Evolutionary conservation across 2,329 filamentous ascomycete genomes (phyloP).

Genomic region (Colletotrichum tamarilloi): DNA sequence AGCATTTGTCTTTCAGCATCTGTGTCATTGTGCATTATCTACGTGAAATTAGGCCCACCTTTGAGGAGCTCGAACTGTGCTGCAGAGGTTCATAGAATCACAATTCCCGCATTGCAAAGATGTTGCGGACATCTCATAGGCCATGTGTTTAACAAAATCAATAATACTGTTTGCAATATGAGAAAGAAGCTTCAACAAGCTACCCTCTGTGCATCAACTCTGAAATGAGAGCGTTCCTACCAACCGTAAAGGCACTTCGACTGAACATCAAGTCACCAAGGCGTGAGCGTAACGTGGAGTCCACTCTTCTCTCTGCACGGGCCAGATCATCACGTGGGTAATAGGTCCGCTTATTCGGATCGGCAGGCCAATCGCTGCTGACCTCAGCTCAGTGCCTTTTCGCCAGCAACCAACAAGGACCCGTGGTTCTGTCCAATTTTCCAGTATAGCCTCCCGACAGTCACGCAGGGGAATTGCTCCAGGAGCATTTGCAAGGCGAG

Average conservation of each 20-base stretch:
- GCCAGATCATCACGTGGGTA: slow-evolving; percentile 2
- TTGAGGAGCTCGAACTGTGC: background rate
- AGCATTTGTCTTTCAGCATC: background rate
- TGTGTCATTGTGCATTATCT: too few relatives aligned
- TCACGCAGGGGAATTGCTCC: slow-evolving; percentile 37
- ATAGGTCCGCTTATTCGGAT: background rate
- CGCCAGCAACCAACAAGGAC: slow-evolving; percentile 32
- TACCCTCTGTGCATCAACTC: background rate
- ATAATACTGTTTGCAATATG: too few relatives aligned
- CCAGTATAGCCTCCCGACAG: slow-evolving; percentile 40
- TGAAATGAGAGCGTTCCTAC: background rate
- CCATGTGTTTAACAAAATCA: background rate
- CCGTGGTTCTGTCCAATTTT: slow-evolving; percentile 36
- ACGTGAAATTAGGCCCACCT: background rate
- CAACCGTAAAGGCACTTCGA: background rate
- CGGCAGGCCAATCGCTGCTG: background rate
- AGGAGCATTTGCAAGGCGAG: slow-evolving; percentile 30
- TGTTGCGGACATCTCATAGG: background rate
- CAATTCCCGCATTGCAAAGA: background rate
- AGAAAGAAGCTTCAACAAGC: background rate
- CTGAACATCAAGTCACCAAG: background rate
- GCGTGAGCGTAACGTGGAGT: background rate
- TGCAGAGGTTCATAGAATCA: too few relatives aligned
- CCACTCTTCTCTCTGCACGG: background rate
- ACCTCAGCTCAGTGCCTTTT: slow-evolving; percentile 37